phyloP scores from a whole-genome alignment of 768 basidiomycete genomes.

The Boletus tylopilopsis region DNA sequence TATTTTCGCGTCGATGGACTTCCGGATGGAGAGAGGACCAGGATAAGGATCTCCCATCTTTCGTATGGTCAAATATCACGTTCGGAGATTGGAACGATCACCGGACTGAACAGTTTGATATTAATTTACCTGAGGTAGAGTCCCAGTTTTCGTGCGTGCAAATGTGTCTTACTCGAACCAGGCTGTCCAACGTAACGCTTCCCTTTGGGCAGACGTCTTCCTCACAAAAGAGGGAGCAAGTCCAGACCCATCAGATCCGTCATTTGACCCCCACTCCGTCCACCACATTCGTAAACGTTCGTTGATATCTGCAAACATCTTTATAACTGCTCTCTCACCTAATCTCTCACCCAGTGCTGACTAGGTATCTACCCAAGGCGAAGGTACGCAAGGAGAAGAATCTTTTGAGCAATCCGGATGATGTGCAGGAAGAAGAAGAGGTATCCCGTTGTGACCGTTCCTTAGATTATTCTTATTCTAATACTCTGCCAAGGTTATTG shows the following conservation, averaged over 20 bases:
- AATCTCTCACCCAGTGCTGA: constrained; percentile 55
- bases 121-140: constrained; percentile 65
- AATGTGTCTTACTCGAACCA: constrained; percentile 28
- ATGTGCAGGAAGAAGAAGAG: constrained; percentile 43
- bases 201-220: constrained; percentile 82
- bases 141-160: not conserved
- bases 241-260: constrained; percentile 56
- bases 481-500: constrained; percentile 20
- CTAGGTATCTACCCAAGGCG: constrained; percentile 71
- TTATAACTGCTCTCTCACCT: constrained; percentile 2
- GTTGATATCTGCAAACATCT: constrained; percentile 22
- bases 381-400: constrained; percentile 83
- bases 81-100: constrained; percentile 74
- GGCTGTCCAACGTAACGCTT: constrained; percentile 75
- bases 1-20: constrained; percentile 56
- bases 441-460: constrained; percentile 29
- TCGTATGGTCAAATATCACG: constrained; percentile 74
- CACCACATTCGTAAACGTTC: constrained; percentile 74
- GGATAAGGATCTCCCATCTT: constrained; percentile 55
- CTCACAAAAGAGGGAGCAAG: constrained; percentile 61
- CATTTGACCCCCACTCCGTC: constrained; percentile 53
- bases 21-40: constrained; percentile 44
- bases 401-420: constrained; percentile 50
- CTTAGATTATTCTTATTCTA: constrained; percentile 10
- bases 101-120: constrained; percentile 49